Conservation (phyloP, 2,329 filamentous ascomycete genomes). For the Colletotrichum sp. region DNA sequence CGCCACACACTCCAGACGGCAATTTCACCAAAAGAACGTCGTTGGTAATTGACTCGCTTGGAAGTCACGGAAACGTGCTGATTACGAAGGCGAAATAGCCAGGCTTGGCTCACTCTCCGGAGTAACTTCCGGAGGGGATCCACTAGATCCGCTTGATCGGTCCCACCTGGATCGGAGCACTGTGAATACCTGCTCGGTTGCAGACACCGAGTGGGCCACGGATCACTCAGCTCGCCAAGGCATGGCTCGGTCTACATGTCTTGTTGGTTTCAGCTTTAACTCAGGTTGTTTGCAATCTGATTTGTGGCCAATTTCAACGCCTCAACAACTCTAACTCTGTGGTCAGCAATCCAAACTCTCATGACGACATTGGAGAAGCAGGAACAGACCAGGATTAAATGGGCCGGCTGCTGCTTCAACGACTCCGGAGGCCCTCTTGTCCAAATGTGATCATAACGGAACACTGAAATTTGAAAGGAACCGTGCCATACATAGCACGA, state of each 20-base stretch:
- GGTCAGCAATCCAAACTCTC: rapidly evolving
- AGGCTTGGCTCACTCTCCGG: neutral
- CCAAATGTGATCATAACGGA: rapidly evolving
- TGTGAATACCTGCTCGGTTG: rapidly evolving
- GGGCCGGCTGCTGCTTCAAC: too few relatives aligned
- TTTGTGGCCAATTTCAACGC: neutral
- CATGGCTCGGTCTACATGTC: rapidly evolving
- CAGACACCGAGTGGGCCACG: neutral
- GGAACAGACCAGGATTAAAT: neutral
- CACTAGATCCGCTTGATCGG: neutral
- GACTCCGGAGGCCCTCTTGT: neutral
- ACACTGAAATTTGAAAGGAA: too few relatives aligned
- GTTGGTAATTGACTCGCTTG: neutral
- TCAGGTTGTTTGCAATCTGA: neutral
- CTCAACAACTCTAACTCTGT: neutral
- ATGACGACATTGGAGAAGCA: neutral
- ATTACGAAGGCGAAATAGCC: neutral
- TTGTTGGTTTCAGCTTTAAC: rapidly evolving
- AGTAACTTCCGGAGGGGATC: rapidly evolving
- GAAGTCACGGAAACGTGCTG: neutral
- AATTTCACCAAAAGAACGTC: neutral
- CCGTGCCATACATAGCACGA: rapidly evolving
- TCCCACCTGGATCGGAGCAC: neutral
- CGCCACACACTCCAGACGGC: neutral
- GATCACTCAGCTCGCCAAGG: neutral